Evolutionary conservation across 345 rosid species (phyloP).

Genomic region (Euphorbia peplus): DNA sequence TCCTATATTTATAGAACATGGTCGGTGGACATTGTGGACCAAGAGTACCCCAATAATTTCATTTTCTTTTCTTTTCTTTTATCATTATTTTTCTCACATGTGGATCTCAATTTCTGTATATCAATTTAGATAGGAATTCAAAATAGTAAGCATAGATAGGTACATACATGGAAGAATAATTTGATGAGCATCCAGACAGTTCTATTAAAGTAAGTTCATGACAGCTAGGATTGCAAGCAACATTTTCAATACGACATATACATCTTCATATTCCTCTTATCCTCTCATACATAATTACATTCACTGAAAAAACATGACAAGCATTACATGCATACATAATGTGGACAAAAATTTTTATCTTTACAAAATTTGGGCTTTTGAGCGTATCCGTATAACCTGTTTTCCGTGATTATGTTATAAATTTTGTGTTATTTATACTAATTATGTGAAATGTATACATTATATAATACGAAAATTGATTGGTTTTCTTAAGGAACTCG

Average conservation of each 20-base stretch:
- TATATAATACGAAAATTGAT: no score
- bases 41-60: not conserved
- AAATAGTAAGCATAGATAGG: no score
- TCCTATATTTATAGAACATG: conserved; percentile 8
- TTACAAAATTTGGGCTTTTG: no score
- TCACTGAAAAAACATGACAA: not conserved
- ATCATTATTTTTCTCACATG: not conserved
- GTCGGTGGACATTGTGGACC: conserved; percentile 49
- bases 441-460: no score
- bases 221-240: conserved; percentile 30
- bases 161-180: conserved; percentile 39
- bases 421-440: no score
- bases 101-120: not conserved
- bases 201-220: conserved; percentile 31
- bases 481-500: no score
- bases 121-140: not conserved
- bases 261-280: not conserved
- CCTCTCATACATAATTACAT: not conserved
- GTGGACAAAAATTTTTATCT: no score
- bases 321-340: no score
- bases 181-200: conserved; percentile 48
- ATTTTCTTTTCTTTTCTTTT: not conserved
- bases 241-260: conserved; percentile 16
- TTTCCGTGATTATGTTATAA: no score
- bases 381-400: no score